Evolutionary conservation across 305 asterid species (phyloP).

Genomic region (Salvia sclarea): DNA sequence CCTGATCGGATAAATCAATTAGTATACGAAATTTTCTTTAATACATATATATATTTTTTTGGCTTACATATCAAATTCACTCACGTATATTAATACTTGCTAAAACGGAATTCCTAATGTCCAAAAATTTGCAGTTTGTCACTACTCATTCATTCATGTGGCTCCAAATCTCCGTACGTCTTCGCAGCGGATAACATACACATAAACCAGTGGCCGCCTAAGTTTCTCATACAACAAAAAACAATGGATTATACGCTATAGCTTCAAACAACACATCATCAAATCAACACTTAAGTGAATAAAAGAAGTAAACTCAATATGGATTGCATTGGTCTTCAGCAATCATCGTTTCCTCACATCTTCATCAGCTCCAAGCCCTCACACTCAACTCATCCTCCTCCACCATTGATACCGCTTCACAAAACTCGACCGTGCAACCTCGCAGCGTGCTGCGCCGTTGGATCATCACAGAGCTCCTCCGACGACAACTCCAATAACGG

Average conservation of each 20-base stretch:
- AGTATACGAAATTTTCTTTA: no score
- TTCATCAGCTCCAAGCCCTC: constrained; percentile 34
- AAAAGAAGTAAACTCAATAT: neutral
- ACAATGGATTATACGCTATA: no score
- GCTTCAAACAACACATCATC: neutral
- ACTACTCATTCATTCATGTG: constrained; percentile 23
- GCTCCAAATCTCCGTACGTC: constrained; percentile 34
- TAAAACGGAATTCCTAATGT: neutral
- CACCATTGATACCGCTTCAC: neutral
- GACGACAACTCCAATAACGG: constrained; percentile 41
- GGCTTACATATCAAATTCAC: no score
- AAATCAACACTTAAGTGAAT: neutral
- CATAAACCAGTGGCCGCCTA: constrained; percentile 26
- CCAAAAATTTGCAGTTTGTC: constrained; percentile 7
- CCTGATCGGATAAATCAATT: no score
- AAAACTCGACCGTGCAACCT: constrained; percentile 30
- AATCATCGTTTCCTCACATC: constrained; percentile 37
- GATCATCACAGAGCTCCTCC: constrained; percentile 38
- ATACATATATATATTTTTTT: no score
- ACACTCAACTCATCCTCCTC: neutral
- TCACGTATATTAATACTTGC: no score
- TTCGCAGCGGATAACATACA: constrained; percentile 27
- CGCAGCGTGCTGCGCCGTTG: constrained; percentile 41
- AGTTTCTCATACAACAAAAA: constrained; percentile 9
- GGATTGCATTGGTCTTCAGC: constrained; percentile 42